Evolutionary conservation across 768 basidiomycete species (phyloP).

Genomic region (Holtermanniella nyarrowii): DNA sequence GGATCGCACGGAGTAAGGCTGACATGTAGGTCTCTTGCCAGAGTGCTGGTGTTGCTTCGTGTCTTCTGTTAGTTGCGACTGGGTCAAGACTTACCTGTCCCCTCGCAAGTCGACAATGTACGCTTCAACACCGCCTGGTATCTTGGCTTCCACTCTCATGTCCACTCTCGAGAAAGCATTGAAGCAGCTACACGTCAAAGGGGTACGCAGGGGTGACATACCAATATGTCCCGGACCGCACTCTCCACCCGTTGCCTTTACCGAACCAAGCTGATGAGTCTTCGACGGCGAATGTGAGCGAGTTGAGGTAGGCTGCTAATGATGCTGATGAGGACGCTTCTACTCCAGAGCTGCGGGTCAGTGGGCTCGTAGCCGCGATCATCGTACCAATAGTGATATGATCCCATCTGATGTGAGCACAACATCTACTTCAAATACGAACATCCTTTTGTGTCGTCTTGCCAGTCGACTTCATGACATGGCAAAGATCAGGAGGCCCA

Average conservation of each 20-base stretch:
- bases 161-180: conserved; percentile 97
- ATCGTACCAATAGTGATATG: conserved; percentile 66
- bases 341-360: conserved; percentile 68
- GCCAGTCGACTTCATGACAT: conserved; percentile 86
- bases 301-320: conserved; percentile 95
- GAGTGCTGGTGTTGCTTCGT: conserved; percentile 78
- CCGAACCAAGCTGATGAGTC: conserved; percentile 81
- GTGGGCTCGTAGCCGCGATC: neutral
- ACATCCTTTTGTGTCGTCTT: conserved; percentile 78
- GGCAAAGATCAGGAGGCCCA: conserved; percentile 92
- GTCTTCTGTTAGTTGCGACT: conserved; percentile 46
- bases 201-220: conserved; percentile 40
- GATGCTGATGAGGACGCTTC: conserved; percentile 97
- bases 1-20: conserved; percentile 75
- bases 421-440: conserved; percentile 34
- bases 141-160: conserved; percentile 93
- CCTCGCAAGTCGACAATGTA: conserved; percentile 90
- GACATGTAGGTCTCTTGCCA: conserved; percentile 99
- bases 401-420: conserved; percentile 56
- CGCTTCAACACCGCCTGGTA: conserved; percentile 90
- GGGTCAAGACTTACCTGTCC: conserved; percentile 57
- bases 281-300: conserved; percentile 89
- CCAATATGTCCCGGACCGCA: conserved; percentile 88
- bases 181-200: conserved; percentile 58
- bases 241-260: conserved; percentile 74